Percentiles rank a stretch among this genome's conserved stretches.
phyloP scores from a whole-genome alignment of 2,329 filamentous ascomycete species.

The Pleoardoris graminearum region DNA sequence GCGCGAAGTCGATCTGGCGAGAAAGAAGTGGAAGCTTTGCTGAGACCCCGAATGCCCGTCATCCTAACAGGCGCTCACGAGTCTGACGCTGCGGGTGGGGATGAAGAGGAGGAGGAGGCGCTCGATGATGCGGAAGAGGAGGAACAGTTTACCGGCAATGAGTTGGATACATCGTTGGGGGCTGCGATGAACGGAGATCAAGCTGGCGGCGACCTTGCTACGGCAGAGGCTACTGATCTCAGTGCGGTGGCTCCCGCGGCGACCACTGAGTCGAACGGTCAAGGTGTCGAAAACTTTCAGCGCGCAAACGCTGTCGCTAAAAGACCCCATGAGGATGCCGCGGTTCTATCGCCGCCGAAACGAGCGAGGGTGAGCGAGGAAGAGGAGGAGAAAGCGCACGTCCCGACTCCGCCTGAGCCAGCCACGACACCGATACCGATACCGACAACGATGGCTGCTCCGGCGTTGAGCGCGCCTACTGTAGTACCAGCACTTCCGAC shows the following conservation, averaged over 20 bases:
- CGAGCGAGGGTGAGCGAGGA: slow-evolving; percentile 27
- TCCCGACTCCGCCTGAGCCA: slow-evolving; percentile 7
- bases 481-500: slow-evolving; percentile 10
- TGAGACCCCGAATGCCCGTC: slow-evolving; percentile 56
- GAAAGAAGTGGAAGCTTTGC: slow-evolving; percentile 71
- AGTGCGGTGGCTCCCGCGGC: not conserved
- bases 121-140: slow-evolving; percentile 56
- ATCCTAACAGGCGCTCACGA: slow-evolving; percentile 36
- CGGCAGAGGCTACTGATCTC: slow-evolving; percentile 14
- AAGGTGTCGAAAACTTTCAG: not conserved
- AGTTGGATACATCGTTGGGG: slow-evolving; percentile 29
- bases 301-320: slow-evolving; percentile 21
- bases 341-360: slow-evolving; percentile 33
- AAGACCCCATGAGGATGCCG: slow-evolving; percentile 26
- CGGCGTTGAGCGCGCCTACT: not conserved
- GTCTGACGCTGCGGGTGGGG: slow-evolving; percentile 23
- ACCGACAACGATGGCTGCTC: not conserved
- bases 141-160: slow-evolving; percentile 51
- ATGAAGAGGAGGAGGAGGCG: slow-evolving; percentile 24
- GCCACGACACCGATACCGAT: not conserved
- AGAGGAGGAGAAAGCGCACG: slow-evolving; percentile 1
- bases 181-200: slow-evolving; percentile 18
- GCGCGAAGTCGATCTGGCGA: slow-evolving; percentile 64
- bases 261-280: not conserved
- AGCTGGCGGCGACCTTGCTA: slow-evolving; percentile 17